These are phyloP conservation scores for Silybum marianum DNA, from an alignment of 129 eudicot genomes.

Conservation along the genomic window DNA sequence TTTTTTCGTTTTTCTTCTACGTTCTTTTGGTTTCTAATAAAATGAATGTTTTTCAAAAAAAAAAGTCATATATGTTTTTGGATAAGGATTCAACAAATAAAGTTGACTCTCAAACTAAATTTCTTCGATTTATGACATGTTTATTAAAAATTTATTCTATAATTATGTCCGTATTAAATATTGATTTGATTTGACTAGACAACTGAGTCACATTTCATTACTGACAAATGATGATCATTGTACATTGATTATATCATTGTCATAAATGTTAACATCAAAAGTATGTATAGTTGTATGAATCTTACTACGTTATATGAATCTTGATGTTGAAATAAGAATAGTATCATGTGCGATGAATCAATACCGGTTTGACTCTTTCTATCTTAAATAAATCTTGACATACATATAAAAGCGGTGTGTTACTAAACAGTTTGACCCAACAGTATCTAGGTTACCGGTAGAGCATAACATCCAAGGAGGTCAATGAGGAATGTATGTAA, in stretches of 20 bases:
- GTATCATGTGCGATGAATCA: neutral
- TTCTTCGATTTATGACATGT: neutral
- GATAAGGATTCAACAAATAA: neutral
- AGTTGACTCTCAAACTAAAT: neutral
- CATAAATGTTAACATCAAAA: neutral
- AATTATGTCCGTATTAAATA: neutral
- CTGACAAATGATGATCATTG: neutral
- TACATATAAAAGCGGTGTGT: neutral
- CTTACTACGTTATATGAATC: neutral
- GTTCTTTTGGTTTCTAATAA: no score
- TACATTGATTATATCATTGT: neutral
- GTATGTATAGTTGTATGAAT: neutral
- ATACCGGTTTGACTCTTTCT: neutral
- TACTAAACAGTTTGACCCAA: neutral
- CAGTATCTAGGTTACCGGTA: no score
- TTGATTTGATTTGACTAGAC: neutral
- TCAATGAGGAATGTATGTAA: neutral
- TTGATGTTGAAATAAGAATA: neutral
- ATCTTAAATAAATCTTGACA: neutral
- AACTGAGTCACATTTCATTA: neutral
- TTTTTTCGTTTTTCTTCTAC: no score
- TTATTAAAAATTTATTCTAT: no score
- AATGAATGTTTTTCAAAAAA: no score
- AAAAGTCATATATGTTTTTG: neutral
- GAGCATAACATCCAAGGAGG: neutral